Conservation (phyloP, 179 eudicot species). For the Vitellaria paradoxa region DNA sequence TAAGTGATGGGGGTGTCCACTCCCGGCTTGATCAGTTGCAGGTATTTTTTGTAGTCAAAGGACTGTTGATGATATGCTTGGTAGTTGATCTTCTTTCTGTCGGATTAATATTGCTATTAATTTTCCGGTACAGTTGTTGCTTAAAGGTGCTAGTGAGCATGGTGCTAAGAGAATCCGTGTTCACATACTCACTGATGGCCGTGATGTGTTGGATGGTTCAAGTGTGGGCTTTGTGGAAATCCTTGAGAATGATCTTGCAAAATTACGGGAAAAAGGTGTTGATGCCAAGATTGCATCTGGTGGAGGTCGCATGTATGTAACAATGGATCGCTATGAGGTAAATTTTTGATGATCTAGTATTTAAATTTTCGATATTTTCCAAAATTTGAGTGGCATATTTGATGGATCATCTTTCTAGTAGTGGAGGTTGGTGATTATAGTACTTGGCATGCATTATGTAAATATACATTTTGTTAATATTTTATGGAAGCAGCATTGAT, state of each 20-base stretch:
- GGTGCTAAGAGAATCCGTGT: constrained; percentile 85
- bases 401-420: not conserved
- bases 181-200: constrained; percentile 80
- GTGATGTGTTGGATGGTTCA: constrained; percentile 91
- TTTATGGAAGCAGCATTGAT: not conserved
- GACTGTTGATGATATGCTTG: not conserved
- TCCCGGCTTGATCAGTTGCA: constrained; percentile 82
- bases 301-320: constrained; percentile 89
- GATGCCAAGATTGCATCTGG: constrained; percentile 89
- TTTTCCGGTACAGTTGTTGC: constrained; percentile 46
- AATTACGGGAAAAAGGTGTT: constrained; percentile 66
- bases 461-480: not conserved
- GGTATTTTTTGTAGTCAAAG: constrained; percentile 33
- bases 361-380: not conserved
- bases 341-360: not conserved
- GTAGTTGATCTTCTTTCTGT: not conserved
- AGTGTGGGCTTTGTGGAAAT: constrained; percentile 79
- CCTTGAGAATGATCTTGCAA: constrained; percentile 65
- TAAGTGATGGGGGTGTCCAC: constrained; percentile 96
- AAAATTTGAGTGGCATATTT: not conserved
- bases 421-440: not conserved
- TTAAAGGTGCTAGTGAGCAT: constrained; percentile 69
- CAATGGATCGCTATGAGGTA: constrained; percentile 96
- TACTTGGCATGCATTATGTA: not conserved
- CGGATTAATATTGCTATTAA: not conserved